Evolutionary conservation across 768 basidiomycete species (phyloP).

Genomic region (Mycena latifolia): DNA sequence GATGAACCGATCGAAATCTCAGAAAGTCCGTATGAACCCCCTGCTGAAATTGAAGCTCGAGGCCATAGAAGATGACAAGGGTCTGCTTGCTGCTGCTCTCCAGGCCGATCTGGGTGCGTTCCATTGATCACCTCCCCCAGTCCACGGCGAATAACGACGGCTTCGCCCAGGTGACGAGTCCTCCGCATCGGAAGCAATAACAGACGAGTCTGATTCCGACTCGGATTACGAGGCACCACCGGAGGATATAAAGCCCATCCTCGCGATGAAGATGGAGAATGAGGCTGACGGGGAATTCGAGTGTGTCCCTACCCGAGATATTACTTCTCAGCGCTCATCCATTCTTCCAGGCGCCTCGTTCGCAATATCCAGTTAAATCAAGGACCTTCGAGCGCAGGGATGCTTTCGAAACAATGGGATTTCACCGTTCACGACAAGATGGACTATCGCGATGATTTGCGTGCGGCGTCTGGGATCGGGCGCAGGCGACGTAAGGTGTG

Average conservation of each 20-base stretch:
- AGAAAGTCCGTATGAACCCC: no score
- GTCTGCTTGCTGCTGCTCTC: conserved; percentile 5
- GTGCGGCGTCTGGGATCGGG: conserved; percentile 81
- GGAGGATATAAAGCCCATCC: conserved; percentile 16
- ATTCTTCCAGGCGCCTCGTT: conserved; percentile 78
- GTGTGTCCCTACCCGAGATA: conserved; percentile 43
- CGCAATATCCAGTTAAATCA: conserved; percentile 71
- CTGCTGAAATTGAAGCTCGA: conserved; percentile 31
- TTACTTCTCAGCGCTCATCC: conserved; percentile 7
- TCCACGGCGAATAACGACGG: no score
- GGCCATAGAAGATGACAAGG: conserved; percentile 27
- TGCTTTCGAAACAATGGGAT: conserved; percentile 80
- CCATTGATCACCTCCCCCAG: not conserved
- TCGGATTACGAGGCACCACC: conserved; percentile 18
- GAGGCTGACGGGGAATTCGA: conserved; percentile 72
- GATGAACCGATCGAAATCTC: no score
- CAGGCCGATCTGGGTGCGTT: not conserved
- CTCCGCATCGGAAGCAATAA: not conserved
- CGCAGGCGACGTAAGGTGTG: conserved; percentile 62
- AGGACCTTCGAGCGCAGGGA: conserved; percentile 54
- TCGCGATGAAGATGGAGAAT: conserved; percentile 40
- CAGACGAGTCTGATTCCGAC: conserved; percentile 21
- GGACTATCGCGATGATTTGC: conserved; percentile 79
- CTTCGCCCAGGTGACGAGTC: conserved; percentile 1
- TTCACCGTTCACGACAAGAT: conserved; percentile 74